Evolutionary conservation across 371 early-diverging fungal species (phyloP), one percentile per base, ranked within the genome.

Genomic region (Mortierella sp.): DNA sequence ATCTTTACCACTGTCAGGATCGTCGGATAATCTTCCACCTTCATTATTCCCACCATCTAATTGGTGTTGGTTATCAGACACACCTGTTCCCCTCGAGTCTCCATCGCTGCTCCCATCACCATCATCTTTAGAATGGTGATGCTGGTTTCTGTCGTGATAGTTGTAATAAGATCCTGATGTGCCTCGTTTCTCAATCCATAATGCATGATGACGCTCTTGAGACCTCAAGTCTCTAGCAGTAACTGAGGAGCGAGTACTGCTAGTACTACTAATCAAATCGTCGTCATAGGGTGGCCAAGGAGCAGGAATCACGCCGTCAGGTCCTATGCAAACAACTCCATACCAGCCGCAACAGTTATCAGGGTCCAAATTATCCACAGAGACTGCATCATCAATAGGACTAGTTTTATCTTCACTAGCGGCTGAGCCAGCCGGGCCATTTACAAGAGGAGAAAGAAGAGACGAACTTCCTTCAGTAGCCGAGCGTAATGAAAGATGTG

Each of bases 311-410:
- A 65, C 53, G 1, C 73, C 79, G 28, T 78, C 79, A 6, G 73
- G 79, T 22, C 79, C 73, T 29, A 78, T 69, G n/a, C 73, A 72
- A 28, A 78, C 70, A 13, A 78, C 73, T 15, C 73, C 79, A 45
- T 69, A 72, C 73, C 79, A 73, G 1, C 66, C 70, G n/a, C 79
- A 72, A 23, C 73, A 78, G 34, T 78, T 72, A 55, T 69, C 37
- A 2, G 69, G 70, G 37, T 78, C 66, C 17, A 71, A 6, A 0
- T 58, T 49, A 3, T 22, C 47, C 19, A n/a, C n/a, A 8, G 45
- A 17, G 13, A 47, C 22, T 5, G 68, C 9, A n/a, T 57, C 60
- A 5, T 45, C 32, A 23, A 42, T 7, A 54, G 19, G 9, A 54
- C 3, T 23, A n/a, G 5, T 60, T 60, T n/a, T 43, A 23, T 26